Base-by-base conservation (phyloP, 805 yeast genomes). In the Phaffomyces thermotolerans region DNA sequence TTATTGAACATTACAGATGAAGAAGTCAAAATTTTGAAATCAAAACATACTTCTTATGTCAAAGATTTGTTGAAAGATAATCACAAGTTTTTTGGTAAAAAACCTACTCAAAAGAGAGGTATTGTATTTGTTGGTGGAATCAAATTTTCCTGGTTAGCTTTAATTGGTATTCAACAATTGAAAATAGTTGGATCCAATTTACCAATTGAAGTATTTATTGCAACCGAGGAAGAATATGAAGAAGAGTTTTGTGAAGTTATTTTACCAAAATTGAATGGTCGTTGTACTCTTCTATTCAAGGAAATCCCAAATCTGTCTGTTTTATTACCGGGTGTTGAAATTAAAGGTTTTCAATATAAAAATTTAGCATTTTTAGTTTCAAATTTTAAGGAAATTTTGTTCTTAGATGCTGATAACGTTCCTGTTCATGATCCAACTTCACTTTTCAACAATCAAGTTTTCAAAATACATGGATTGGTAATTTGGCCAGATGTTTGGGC, bases 111-210 rank as follows among this genome's bases (percentile, higher is more conserved):
- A 40, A 72, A 76, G 2, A 67, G 71, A 27, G 85, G 85, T 2
- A 71, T 79, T 24, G 91, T 74, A 31, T 78, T 69, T 56, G 88
- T 84, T 32, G 90, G 89, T 18, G 93, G 93, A 35, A 86, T 86
- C 4, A 75, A 73, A 49, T 82, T 79, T 61, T 79, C 84, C 49
- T 84, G 90, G 76, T 69, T 80, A 46, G 73, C 86, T 14, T 62
- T 84, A 34, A 66, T 81, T 20, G 77, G 83, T 8, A 72, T 84
- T 41, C 75, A 75, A 52, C 74, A 79, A 50, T 60, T 84, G 37
- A 65, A 90, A 49, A 69, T 75, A n/a, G 59, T 73, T 9, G 85
- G 87, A 9, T 73, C 79, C n/a, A 62, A 62, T 8, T 59, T 79
- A 23, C 93, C 95, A 0, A 75, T 84, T 29, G 93, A 84, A 65